These are phyloP conservation scores for Pseudogymnoascus sp. DNA, from an alignment of 2,329 filamentous ascomycete genomes.

Conservation along the genomic window DNA sequence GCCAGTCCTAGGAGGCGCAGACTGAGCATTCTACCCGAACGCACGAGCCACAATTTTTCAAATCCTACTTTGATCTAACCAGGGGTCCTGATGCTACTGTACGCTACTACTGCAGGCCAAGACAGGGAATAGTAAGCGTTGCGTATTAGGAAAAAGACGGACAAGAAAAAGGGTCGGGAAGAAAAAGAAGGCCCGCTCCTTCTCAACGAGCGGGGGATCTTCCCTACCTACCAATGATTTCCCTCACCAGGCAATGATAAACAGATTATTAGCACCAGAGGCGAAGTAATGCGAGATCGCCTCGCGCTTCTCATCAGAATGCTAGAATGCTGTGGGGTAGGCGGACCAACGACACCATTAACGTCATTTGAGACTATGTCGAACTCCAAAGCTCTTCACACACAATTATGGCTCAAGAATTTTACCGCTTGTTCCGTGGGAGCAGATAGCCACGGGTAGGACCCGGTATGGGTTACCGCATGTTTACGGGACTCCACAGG, in stretches of 20 bases:
- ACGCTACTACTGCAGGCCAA: not conserved
- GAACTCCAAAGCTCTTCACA: not conserved
- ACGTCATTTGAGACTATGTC: too few relatives aligned
- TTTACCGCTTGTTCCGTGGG: not conserved
- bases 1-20: not conserved
- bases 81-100: not conserved
- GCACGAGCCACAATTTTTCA: conserved; percentile 3
- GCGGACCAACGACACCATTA: too few relatives aligned
- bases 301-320: not conserved
- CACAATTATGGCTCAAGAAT: not conserved
- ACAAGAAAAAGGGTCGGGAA: not conserved
- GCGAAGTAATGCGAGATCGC: not conserved
- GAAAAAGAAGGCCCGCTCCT: not conserved
- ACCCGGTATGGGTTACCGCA: not conserved
- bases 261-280: not conserved
- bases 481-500: not conserved
- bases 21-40: not conserved
- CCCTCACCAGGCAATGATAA: not conserved
- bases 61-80: not conserved
- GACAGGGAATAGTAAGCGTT: not conserved
- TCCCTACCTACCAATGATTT: not conserved
- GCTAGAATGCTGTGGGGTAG: not conserved
- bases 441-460: not conserved
- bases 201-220: not conserved
- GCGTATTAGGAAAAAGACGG: not conserved